Percentiles rank a stretch among this genome's conserved stretches.
Evolutionary conservation across 78 protist species (phyloP).

Genomic region (Cavenderia fasciculata): DNA sequence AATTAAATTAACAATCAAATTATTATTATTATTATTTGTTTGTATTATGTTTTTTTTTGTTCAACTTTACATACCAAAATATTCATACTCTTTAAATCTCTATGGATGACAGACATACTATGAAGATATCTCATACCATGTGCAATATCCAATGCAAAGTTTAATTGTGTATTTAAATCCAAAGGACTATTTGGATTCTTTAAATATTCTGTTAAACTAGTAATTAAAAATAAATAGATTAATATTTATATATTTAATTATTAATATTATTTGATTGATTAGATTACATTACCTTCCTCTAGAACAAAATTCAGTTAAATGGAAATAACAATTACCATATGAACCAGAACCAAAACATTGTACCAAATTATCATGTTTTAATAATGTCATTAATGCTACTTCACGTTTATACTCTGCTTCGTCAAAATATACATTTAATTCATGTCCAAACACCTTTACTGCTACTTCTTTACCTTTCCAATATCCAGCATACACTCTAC

Average conservation of each 20-base stretch:
- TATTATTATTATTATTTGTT: background rate
- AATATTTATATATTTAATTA: too few relatives aligned
- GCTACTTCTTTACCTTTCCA: constrained; percentile 62
- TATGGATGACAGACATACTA: constrained; percentile 66
- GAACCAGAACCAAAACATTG: constrained; percentile 64
- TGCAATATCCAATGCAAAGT: constrained; percentile 56
- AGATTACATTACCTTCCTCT: constrained; percentile 13
- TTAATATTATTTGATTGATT: too few relatives aligned
- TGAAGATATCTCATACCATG: constrained; percentile 76
- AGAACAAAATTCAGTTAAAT: constrained; percentile 35
- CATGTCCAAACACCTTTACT: constrained; percentile 51
- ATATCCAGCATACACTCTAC: constrained; percentile 41
- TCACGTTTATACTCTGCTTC: constrained; percentile 40
- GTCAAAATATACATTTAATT: constrained; percentile 49
- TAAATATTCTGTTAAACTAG: background rate
- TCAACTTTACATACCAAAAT: constrained; percentile 6
- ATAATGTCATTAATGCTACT: constrained; percentile 55
- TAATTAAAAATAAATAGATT: too few relatives aligned
- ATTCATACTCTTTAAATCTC: constrained; percentile 75
- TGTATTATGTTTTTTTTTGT: too few relatives aligned
- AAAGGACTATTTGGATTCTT: constrained; percentile 1
- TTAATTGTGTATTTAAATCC: background rate
- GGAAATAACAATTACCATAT: constrained; percentile 32
- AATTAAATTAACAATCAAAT: background rate
- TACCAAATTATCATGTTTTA: constrained; percentile 48